A percentile compares a stretch with the other conserved stretches of the same genome.
Conservation (phyloP, 2,329 filamentous ascomycete genomes). For the Davidsoniella eucalypti region DNA sequence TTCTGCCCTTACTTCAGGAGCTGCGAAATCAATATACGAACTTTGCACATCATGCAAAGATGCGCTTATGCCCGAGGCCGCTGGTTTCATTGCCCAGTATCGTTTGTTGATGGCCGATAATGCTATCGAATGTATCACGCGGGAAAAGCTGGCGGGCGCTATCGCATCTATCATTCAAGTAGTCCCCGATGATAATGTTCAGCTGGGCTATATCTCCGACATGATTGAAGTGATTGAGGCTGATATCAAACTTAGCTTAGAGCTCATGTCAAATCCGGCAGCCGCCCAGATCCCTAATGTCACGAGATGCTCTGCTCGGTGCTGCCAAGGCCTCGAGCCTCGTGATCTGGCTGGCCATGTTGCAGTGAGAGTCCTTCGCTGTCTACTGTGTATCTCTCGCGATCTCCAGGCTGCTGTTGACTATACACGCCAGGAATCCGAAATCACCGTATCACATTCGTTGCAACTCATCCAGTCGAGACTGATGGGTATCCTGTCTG, state of each 20-base stretch:
- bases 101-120: slow-evolving; percentile 37
- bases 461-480: slow-evolving; percentile 25
- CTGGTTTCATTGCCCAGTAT: slow-evolving; percentile 57
- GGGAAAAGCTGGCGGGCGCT: slow-evolving; percentile 51
- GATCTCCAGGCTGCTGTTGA: slow-evolving; percentile 56
- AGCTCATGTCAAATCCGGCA: neutral
- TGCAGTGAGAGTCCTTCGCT: slow-evolving; percentile 42
- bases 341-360: slow-evolving; percentile 33
- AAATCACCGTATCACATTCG: slow-evolving; percentile 12
- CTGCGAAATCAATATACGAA: slow-evolving; percentile 57
- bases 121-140: slow-evolving; percentile 31
- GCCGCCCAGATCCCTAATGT: slow-evolving; percentile 6
- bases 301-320: slow-evolving; percentile 9
- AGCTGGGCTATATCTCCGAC: slow-evolving; percentile 25
- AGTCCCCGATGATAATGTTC: slow-evolving; percentile 38
- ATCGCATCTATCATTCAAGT: slow-evolving; percentile 57
- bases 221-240: slow-evolving; percentile 12
- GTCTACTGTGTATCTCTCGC: slow-evolving; percentile 52
- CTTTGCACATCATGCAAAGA: slow-evolving; percentile 61
- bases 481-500: slow-evolving; percentile 30
- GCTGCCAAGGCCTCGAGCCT: slow-evolving; percentile 14
- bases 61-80: slow-evolving; percentile 49
- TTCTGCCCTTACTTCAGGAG: slow-evolving; percentile 43
- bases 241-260: slow-evolving; percentile 16
- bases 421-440: slow-evolving; percentile 21